phyloP scores from a whole-genome alignment of 257 asterid genomes.

The Salvia splendens region DNA sequence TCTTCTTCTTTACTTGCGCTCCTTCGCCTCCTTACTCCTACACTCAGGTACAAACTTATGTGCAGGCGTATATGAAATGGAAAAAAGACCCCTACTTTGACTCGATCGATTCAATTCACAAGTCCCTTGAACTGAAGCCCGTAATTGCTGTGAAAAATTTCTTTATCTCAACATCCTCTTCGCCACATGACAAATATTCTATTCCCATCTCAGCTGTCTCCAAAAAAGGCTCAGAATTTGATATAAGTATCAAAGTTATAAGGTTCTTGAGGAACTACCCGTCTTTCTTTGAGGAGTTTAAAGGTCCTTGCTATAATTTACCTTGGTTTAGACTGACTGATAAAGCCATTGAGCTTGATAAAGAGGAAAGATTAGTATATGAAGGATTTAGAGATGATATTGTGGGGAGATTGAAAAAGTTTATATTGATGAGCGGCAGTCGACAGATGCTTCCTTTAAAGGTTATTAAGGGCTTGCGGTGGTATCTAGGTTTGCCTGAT shows the following conservation, averaged over 20 bases:
- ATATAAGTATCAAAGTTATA: constrained; percentile 58
- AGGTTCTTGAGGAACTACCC: constrained; percentile 80
- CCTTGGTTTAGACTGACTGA: no score
- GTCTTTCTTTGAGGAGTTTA: constrained; percentile 81
- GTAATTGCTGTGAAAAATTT: constrained; percentile 63
- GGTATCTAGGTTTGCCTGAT: no score
- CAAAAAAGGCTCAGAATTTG: constrained; percentile 58
- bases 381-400: no score
- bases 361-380: no score
- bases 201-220: constrained; percentile 75
- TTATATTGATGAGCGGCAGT: no score
- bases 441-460: no score
- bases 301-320: constrained; percentile 55
- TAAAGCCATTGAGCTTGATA: no score
- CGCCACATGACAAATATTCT: constrained; percentile 56
- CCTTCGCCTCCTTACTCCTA: no score
- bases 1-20: no score
- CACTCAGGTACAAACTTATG: no score
- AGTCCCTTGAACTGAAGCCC: constrained; percentile 71
- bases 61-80: no score
- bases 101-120: constrained; percentile 76
- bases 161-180: constrained; percentile 60
- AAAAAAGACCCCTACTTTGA: constrained; percentile 36
- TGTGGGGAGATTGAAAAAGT: constrained; percentile 35
- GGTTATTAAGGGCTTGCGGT: no score